phyloP scores from a whole-genome alignment of 495 filamentous ascomycete species.

The Hypoxylon lenormandii region DNA sequence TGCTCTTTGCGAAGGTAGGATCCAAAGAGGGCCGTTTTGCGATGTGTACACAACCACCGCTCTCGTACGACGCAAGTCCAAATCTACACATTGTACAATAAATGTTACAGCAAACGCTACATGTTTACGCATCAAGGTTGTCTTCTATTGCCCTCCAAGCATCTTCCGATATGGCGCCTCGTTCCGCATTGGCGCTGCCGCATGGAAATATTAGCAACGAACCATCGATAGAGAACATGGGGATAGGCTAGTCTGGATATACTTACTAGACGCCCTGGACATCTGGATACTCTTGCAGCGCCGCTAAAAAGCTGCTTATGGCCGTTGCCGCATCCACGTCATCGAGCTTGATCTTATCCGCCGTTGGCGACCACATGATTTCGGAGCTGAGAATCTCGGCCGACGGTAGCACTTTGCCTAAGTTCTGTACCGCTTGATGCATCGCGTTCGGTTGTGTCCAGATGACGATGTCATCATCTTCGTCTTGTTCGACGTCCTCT shows the following conservation, averaged over 20 bases:
- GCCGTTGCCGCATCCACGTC: slow-evolving; percentile 61
- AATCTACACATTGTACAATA: slow-evolving; percentile 30
- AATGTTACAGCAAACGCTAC: slow-evolving; percentile 1
- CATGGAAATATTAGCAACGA: background rate
- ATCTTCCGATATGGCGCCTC: slow-evolving; percentile 59
- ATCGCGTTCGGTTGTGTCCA: slow-evolving; percentile 79
- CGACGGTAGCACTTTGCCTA: slow-evolving; percentile 66
- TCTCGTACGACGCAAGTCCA: slow-evolving; percentile 22
- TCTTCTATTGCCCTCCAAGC: slow-evolving; percentile 64
- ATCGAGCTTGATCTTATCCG: slow-evolving; percentile 73
- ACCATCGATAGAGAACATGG: background rate
- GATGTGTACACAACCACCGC: background rate
- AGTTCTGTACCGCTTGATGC: slow-evolving; percentile 69
- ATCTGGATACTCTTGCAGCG: slow-evolving; percentile 69
- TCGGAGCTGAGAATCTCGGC: slow-evolving; percentile 76
- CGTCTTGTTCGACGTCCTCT: slow-evolving; percentile 79
- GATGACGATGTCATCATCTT: slow-evolving; percentile 75
- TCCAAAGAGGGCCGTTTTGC: background rate
- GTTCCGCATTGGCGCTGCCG: slow-evolving; percentile 63
- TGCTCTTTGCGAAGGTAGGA: slow-evolving; percentile 7
- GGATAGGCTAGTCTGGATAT: background rate
- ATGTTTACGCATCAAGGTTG: slow-evolving; percentile 51
- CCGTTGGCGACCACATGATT: slow-evolving; percentile 86
- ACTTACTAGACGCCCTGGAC: slow-evolving; percentile 73
- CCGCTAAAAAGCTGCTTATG: slow-evolving; percentile 67